Base-by-base conservation (phyloP, 352 stramenopile species). In the Globisporangium perplexum region DNA sequence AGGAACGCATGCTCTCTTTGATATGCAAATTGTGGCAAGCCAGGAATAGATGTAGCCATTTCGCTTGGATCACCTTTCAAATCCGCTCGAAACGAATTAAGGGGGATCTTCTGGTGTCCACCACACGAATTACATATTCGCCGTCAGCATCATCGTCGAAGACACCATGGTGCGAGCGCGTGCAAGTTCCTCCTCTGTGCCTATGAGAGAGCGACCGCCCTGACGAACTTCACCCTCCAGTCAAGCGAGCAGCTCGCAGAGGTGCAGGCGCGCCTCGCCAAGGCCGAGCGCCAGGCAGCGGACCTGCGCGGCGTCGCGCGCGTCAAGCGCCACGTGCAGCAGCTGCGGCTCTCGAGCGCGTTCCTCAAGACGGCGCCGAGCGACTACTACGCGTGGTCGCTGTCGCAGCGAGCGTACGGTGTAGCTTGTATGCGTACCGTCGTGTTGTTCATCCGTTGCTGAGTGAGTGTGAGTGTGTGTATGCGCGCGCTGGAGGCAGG, bases 351-450 rank as follows among this genome's bases (percentile, higher is more conserved):
- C 53, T 53, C 69, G 36, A 92, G 81, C 44, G 77, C 75, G 15
- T 74, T 61, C 47, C 71, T 94, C 44, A 83, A 92, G 51, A 83
- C 71, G 22, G 75, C 77, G 7, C 79, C 83, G 0, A 60, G 50
- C 18, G 72, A 87, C 49, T 94, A 94, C 61, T 92, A 94, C 65
- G 63, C 71, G 57, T 94, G 83, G 83, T 66, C 60, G 35, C 65
- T 94, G 10, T 49, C 52, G 12, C 74, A 90, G 41, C 68, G 83
- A 53, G 83, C 71, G 79, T 90, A 1, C 17, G 26, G 14, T 22
- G 15, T 0, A 49, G 12, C 6, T 17, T 6, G 33, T 1, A 12
- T 5, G 3, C 14, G 10, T 12, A 8, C 30, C 4, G 2, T 30
- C 24, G 12, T 53, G 10, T 7, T 14, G 24, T 15, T 5, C 5